Evolutionary conservation across 257 asterid species (phyloP), one percentile per base, ranked within the genome.

Genomic region (Solanum chiquidenum): DNA sequence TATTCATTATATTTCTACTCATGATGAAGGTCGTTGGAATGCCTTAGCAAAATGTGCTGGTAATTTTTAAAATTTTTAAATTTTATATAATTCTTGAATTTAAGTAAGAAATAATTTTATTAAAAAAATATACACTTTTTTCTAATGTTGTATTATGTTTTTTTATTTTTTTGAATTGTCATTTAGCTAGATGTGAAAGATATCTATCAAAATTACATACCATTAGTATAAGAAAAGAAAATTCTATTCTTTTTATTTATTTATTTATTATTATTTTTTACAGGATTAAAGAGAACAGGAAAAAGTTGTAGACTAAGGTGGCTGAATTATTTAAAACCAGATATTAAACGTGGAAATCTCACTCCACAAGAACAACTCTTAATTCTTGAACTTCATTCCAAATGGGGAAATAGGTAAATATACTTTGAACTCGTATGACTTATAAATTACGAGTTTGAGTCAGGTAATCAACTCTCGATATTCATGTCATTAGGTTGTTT

Each of bases 11-110:
- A 91, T 95, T 35, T 82, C 92, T 62, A 88, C 86, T 77, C 93
- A 94, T 84, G 95, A 98, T 2, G 99, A 95, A 95, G 98, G 99
- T 55, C 94, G 93, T 25, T 96, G 99, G 98, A 95, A 94, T 89
- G 90, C 93, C 66, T 87, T 91, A 10, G 97, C 98, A 85, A 92
- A 93, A 87, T 90, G 91, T 91, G 95, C 98, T 77, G 99, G 99
- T 94, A 86, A 77, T 5, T 35, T 9, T 18, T 10, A 31, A 3
- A 23, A 87, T 34, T 72, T 79, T 71, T 35, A 44, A 12, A 58
- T 14, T 18, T 49, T 62, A 27, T 16, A 34, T 64, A 0, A 34
- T 37, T 46, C 2, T 72, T 76, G 13, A 42, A 38, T 29, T 34
- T 4, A 38, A 75, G 10, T 38, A 75, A 37, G 23, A 75, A 75